Evolutionary conservation across 2,329 filamentous ascomycete species (phyloP).

Genomic region (Fusarium circinatum): DNA sequence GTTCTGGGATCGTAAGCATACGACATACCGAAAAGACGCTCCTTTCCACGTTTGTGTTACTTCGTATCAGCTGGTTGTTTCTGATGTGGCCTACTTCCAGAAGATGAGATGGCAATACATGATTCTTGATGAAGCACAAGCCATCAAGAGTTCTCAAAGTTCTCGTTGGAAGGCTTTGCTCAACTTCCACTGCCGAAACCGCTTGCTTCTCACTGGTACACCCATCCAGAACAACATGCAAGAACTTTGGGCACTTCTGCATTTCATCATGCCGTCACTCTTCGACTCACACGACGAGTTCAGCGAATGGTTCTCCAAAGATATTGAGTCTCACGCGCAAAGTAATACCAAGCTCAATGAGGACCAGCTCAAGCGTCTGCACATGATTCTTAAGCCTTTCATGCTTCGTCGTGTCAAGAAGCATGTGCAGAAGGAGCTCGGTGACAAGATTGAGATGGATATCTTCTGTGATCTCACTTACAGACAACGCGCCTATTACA

Average conservation of each 20-base stretch:
- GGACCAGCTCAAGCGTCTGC: constrained; percentile 93
- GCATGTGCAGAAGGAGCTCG: constrained; percentile 98
- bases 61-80: constrained; percentile 96
- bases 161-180: constrained; percentile 97
- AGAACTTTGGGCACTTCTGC: constrained; percentile 94
- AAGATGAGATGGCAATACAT: constrained; percentile 99
- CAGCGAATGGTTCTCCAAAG: constrained; percentile 93
- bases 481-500: constrained; percentile 92
- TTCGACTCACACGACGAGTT: constrained; percentile 96
- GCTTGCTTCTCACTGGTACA: constrained; percentile 92
- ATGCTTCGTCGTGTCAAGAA: constrained; percentile 99
- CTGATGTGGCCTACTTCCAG: constrained; percentile 96
- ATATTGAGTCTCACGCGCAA: constrained; percentile 97
- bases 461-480: constrained; percentile 98
- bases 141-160: constrained; percentile 97
- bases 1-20: constrained; percentile 98
- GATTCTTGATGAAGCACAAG: constrained; percentile 98
- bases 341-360: constrained; percentile 99
- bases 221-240: constrained; percentile 99
- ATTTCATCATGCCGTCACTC: constrained; percentile 99
- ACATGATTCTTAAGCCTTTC: constrained; percentile 99
- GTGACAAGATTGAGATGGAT: constrained; percentile 97
- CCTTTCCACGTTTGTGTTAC: constrained; percentile 97
- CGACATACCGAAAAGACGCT: constrained; percentile 92
- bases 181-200: constrained; percentile 94